A percentile compares a stretch with the other conserved stretches of the same genome.
Evolutionary conservation across 352 stramenopile species (phyloP).

Genomic region (Phytophthora uliginosa): DNA sequence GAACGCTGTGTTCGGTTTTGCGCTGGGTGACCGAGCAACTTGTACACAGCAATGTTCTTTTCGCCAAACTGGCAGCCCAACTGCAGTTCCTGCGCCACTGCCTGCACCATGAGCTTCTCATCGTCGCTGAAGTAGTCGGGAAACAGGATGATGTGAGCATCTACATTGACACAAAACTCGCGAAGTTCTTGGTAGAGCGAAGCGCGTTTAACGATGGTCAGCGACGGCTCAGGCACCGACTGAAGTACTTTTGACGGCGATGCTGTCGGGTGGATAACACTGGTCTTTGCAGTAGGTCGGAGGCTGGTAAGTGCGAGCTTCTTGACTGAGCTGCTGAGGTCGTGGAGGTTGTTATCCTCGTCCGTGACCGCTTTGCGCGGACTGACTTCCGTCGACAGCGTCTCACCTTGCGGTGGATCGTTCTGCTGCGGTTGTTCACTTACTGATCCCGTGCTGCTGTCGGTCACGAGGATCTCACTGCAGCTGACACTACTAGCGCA

Average conservation of each 20-base stretch:
- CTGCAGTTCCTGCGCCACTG: conserved; percentile 59
- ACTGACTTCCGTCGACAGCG: neutral
- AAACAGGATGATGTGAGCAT: conserved; percentile 70
- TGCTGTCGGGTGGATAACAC: conserved; percentile 15
- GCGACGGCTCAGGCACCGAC: conserved; percentile 9
- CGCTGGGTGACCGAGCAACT: conserved; percentile 40
- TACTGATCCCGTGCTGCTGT: neutral
- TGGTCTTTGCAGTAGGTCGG: conserved; percentile 12
- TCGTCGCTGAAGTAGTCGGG: conserved; percentile 71
- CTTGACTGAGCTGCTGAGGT: conserved; percentile 40
- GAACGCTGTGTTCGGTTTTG: conserved; percentile 23
- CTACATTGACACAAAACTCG: conserved; percentile 58
- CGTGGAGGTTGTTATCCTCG: conserved; percentile 37
- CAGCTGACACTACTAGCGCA: conserved; percentile 9
- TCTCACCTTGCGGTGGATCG: conserved; percentile 25
- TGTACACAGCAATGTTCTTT: conserved; percentile 70
- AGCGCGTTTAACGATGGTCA: conserved; percentile 42
- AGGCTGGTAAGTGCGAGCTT: conserved; percentile 39
- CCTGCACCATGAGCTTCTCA: conserved; percentile 65
- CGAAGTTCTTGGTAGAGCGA: conserved; percentile 71
- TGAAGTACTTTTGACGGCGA: conserved; percentile 21
- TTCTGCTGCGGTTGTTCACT: conserved; percentile 16
- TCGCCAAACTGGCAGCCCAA: conserved; percentile 75
- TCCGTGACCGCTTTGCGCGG: conserved; percentile 16
- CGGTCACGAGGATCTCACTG: conserved; percentile 17